Base-by-base conservation (phyloP, 441 rosid genomes). In the Corymbia citriodora region DNA sequence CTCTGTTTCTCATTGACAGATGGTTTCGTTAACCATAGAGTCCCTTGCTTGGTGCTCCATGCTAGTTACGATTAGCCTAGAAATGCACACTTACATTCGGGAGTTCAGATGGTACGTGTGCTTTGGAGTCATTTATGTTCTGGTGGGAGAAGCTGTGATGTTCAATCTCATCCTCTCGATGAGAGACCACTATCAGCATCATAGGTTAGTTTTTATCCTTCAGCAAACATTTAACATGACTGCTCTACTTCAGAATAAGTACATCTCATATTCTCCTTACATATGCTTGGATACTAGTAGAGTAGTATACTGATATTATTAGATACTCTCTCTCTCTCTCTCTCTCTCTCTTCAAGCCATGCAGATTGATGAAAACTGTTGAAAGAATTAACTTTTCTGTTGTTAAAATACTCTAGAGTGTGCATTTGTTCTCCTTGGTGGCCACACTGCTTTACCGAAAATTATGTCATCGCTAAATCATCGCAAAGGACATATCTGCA, bases 41-140 rank as follows among this genome's bases (percentile, higher is more conserved):
- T 57, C 61, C 0, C 72, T 90, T 87, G 89, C 91, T 72, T 90
- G 91, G 91, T 90, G 91, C 91, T 90, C 40, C 33, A 74, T 90
- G 91, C 55, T 90, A 54, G 82, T 87, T 49, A 72, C 87, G 87
- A 88, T 90, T 5, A 63, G 21, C 72, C 59, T 90, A 4, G 91
- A 90, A 81, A 87, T 59, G 55, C 87, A 12, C 10, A 49, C 87
- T 72, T 90, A 90, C 45, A 23, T 87, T 40, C 79, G 89, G 36
- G 89, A 90, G 79, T 87, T 90, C 83, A 88, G 91, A 50, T 90
- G 91, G 91, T 90, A 72, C 18, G 89, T 87, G 33, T 81, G 91
- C 57, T 90, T 90, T 72, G 91, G 89, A 88, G 72, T 90, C 52
- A 70, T 90, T 50, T 90, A 90, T 88, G 87, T 90, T 72, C 89